Evolutionary conservation across 805 yeast species (phyloP), one percentile per base, ranked within the genome.

Genomic region (Candida corydali): DNA sequence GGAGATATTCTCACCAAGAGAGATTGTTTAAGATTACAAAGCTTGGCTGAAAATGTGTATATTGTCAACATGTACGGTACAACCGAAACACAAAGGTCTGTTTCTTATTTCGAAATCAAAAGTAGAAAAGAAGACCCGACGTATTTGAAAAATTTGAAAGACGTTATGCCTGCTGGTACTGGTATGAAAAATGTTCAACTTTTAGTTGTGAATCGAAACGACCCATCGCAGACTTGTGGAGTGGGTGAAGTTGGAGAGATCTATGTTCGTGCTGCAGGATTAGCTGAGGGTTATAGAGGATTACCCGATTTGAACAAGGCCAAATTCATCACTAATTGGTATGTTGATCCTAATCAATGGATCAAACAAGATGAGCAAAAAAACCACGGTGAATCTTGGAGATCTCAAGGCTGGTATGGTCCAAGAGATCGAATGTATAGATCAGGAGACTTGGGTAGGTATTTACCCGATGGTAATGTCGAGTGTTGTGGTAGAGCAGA

Each of bases 31-130:
- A 77, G 97, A 54, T 72, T 93, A 50, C 99, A 93, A 60, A 78
- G 93, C 1, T 73, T 93, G 51, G 98, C 98, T 10, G 80, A 80
- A 57, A 91, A 93, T 53, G 94, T 86, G 37, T 69, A 63, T 56
- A 91, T 93, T 54, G 94, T 93, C 48, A 93, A 93, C 65, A 93
- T 93, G 99, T 93, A 93, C 60, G 99, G 99, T 54, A 93, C 99
- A 26, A 93, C 99, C 8, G 99, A 93, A 63, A 93, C 99, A 11
- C 99, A 94, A 70, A 78, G 99, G 57, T 93, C 99, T 2, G 99
- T 93, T 17, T 89, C 98, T 0, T 93, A 77, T 63, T 94, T 78
- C 64, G 94, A 87, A 58, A 91, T 94, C 43, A 79, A 86, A 29
- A 78, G 94, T 19, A 72, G 86, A 46, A 56, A 72, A 16, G 55